Percentiles rank a stretch among this genome's conserved stretches.
phyloP scores from a whole-genome alignment of 1,284 basidiomycete species.

The Cutaneotrichosporon sp. region DNA sequence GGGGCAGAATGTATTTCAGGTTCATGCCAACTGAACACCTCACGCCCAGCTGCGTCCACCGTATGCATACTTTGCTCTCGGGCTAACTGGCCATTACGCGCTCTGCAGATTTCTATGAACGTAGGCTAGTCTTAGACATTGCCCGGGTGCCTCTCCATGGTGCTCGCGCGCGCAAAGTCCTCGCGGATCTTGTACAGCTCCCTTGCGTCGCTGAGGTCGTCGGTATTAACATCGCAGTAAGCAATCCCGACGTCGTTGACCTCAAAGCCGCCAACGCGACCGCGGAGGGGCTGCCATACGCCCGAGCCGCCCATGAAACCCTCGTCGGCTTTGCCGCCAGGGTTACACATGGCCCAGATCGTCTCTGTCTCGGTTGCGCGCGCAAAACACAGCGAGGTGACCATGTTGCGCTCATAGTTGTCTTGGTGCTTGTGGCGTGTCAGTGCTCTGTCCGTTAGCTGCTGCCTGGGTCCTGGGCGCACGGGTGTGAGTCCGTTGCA shows the following conservation, averaged over 20 bases:
- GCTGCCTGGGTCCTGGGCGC: slow-evolving; percentile 8
- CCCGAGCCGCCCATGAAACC: slow-evolving; percentile 41
- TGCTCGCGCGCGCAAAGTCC: slow-evolving; percentile 14
- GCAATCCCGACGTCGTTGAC: slow-evolving; percentile 17
- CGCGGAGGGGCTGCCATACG: slow-evolving; percentile 12
- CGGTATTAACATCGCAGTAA: slow-evolving; percentile 28
- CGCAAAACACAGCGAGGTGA: slow-evolving; percentile 33
- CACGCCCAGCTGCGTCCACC: background rate
- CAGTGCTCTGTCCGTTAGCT: slow-evolving; percentile 6
- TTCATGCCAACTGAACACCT: background rate
- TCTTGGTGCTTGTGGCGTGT: slow-evolving; percentile 12
- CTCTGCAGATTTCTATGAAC: too few relatives aligned
- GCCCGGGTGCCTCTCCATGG: background rate
- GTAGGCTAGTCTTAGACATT: too few relatives aligned
- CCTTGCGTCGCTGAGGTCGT: slow-evolving; percentile 28
- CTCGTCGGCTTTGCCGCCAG: slow-evolving; percentile 30
- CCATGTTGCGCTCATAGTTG: slow-evolving; percentile 31
- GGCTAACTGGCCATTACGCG: too few relatives aligned
- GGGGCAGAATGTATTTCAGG: too few relatives aligned
- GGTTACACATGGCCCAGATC: slow-evolving; percentile 42
- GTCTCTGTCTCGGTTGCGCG: slow-evolving; percentile 45
- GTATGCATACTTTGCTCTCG: background rate
- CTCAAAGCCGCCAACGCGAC: slow-evolving; percentile 2
- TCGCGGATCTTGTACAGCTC: slow-evolving; percentile 39
- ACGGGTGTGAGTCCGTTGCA: slow-evolving; percentile 45